Evolutionary conservation across 2,329 filamentous ascomycete genomes (phyloP).

Genomic region (Calonectria henricotiae): DNA sequence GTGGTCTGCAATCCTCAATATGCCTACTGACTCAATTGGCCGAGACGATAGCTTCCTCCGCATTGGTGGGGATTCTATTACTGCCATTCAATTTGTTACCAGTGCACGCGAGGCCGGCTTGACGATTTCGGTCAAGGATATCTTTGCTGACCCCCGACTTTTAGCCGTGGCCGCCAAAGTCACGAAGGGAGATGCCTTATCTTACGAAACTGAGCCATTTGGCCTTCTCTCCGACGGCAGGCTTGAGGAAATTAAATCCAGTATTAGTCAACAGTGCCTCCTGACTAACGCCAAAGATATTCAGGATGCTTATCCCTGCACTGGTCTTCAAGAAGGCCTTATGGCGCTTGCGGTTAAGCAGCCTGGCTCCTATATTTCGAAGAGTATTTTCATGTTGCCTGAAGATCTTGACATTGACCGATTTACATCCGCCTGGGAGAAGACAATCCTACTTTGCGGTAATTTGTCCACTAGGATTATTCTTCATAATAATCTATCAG

Average conservation of each 20-base stretch:
- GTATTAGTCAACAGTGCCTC: constrained; percentile 1
- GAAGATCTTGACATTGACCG: background rate
- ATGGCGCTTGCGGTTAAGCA: constrained; percentile 45
- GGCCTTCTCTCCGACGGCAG: background rate
- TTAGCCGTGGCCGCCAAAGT: background rate
- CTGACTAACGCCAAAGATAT: background rate
- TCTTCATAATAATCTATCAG: background rate
- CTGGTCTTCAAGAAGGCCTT: constrained; percentile 58
- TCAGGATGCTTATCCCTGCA: constrained; percentile 45
- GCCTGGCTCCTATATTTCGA: constrained; percentile 36
- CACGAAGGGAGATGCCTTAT: background rate
- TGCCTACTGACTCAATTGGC: constrained; percentile 51
- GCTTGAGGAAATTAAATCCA: background rate
- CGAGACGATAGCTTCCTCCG: constrained; percentile 39
- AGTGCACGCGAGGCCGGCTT: constrained; percentile 20
- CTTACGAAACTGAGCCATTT: constrained; percentile 2
- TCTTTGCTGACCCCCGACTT: constrained; percentile 33
- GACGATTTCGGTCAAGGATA: constrained; percentile 31
- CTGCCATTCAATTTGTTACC: constrained; percentile 50
- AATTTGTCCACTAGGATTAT: constrained; percentile 17
- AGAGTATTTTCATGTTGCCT: constrained; percentile 7
- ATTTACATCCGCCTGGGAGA: constrained; percentile 12
- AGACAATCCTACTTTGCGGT: background rate
- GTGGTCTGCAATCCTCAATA: constrained; percentile 53
- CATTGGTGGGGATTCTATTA: constrained; percentile 39